Percentiles rank a stretch among this genome's conserved stretches.
Evolutionary conservation across 441 rosid species (phyloP).

Genomic region (Biscutella auriculata): DNA sequence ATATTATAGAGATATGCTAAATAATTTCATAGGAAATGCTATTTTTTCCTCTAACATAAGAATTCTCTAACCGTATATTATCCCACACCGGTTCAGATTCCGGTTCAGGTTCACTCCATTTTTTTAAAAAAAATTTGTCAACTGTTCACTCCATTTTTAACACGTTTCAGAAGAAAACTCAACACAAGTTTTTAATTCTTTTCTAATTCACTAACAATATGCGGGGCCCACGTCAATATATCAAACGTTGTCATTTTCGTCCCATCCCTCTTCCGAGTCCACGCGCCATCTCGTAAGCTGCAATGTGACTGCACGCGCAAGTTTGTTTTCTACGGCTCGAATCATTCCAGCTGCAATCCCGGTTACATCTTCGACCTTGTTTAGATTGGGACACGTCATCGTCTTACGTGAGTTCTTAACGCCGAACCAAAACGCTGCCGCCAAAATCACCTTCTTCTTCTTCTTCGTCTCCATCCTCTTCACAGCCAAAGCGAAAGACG

Average conservation of each 20-base stretch:
- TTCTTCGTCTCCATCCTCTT: constrained; percentile 13
- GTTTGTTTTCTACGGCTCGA: constrained; percentile 24
- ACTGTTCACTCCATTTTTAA: too few relatives aligned
- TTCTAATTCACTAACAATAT: too few relatives aligned
- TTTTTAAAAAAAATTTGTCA: too few relatives aligned
- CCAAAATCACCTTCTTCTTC: constrained; percentile 25
- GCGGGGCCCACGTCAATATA: too few relatives aligned
- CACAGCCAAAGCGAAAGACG: constrained; percentile 24
- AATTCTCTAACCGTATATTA: too few relatives aligned
- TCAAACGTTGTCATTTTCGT: constrained; percentile 23
- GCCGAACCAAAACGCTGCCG: constrained; percentile 55
- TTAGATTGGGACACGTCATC: constrained; percentile 25
- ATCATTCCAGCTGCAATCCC: constrained; percentile 42
- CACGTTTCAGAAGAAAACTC: too few relatives aligned
- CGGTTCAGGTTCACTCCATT: too few relatives aligned
- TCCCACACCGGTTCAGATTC: too few relatives aligned
- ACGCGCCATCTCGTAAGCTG: constrained; percentile 12
- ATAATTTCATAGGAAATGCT: too few relatives aligned
- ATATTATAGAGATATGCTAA: too few relatives aligned
- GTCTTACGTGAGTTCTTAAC: constrained; percentile 24
- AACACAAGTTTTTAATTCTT: too few relatives aligned
- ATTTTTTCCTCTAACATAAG: too few relatives aligned
- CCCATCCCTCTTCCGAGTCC: constrained; percentile 48
- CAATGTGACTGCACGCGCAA: constrained; percentile 22
- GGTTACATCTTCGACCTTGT: constrained; percentile 30